phyloP scores from a whole-genome alignment of 2,329 filamentous ascomycete species.

The Phialophora expanda region DNA sequence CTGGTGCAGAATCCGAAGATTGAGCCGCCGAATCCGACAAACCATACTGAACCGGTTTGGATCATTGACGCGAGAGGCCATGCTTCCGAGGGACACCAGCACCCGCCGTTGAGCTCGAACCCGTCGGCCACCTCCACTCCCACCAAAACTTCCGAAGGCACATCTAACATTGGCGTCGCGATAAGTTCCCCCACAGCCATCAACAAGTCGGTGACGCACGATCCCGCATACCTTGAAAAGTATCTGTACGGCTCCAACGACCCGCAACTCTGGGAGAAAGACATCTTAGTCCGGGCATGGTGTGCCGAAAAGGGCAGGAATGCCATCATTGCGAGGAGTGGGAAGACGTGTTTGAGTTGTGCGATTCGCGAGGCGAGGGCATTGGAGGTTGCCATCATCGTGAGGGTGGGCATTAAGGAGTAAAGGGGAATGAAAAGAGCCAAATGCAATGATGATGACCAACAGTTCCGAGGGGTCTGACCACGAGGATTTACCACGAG shows the following conservation, averaged over 20 bases:
- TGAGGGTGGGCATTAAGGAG: conserved; percentile 45
- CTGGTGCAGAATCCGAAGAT: conserved; percentile 22
- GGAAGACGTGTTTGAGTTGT: conserved; percentile 45
- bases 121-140: neutral
- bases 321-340: conserved; percentile 49
- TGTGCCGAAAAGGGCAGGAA: conserved; percentile 50
- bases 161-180: neutral
- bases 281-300: conserved; percentile 52
- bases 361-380: conserved; percentile 52
- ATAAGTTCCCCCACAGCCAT: neutral
- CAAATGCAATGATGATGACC: too few relatives aligned
- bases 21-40: conserved; percentile 27
- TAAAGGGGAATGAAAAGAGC: neutral
- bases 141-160: conserved; percentile 5
- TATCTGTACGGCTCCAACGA: conserved; percentile 28
- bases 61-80: conserved; percentile 34
- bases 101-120: neutral
- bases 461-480: too few relatives aligned
- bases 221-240: conserved; percentile 2
- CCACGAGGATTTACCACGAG: too few relatives aligned
- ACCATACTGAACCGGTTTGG: conserved; percentile 27
- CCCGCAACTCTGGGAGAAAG: conserved; percentile 42
- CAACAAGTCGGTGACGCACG: neutral
- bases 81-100: neutral
- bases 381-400: conserved; percentile 47